These are phyloP conservation scores for Blumeria hordei DNA, from an alignment of 2,329 filamentous ascomycete species.

Conservation along the genomic window DNA sequence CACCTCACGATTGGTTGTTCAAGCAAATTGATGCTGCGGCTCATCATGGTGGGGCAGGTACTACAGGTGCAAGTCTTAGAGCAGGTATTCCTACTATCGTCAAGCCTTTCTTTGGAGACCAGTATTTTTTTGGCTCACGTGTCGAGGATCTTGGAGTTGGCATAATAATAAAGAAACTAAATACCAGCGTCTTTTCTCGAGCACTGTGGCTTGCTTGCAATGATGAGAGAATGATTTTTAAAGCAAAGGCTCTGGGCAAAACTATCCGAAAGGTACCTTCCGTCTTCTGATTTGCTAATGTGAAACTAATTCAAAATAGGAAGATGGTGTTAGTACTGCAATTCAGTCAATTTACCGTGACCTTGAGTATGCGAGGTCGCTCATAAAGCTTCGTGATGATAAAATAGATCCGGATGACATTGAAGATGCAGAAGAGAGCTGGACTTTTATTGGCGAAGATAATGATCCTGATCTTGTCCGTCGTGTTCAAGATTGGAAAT, in stretches of 20 bases:
- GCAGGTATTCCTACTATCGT: slow-evolving; percentile 87
- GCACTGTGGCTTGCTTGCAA: slow-evolving; percentile 83
- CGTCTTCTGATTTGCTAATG: not conserved
- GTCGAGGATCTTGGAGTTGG: slow-evolving; percentile 89
- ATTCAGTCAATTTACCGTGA: slow-evolving; percentile 89
- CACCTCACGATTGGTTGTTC: slow-evolving; percentile 94
- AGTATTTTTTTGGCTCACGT: slow-evolving; percentile 80
- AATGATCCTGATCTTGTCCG: slow-evolving; percentile 13
- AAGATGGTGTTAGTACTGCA: slow-evolving; percentile 71
- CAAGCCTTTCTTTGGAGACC: slow-evolving; percentile 91
- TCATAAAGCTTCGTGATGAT: slow-evolving; percentile 43
- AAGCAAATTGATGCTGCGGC: slow-evolving; percentile 77
- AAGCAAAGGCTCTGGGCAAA: slow-evolving; percentile 60
- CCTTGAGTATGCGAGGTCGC: slow-evolving; percentile 68
- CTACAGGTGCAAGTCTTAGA: slow-evolving; percentile 75
- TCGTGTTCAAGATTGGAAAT: slow-evolving; percentile 14
- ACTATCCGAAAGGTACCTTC: slow-evolving; percentile 57
- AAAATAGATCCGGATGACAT: slow-evolving; percentile 27
- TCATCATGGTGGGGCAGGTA: slow-evolving; percentile 86
- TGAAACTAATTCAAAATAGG: slow-evolving; percentile 25
- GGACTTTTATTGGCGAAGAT: slow-evolving; percentile 57
- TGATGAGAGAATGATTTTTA: slow-evolving; percentile 73
- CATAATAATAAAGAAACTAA: slow-evolving; percentile 70
- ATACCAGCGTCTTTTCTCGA: slow-evolving; percentile 60
- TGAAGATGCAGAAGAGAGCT: slow-evolving; percentile 53